A percentile compares a stretch with the other conserved stretches of the same genome.
phyloP scores from a whole-genome alignment of 768 basidiomycete species.

The Termitomyces heimii region DNA sequence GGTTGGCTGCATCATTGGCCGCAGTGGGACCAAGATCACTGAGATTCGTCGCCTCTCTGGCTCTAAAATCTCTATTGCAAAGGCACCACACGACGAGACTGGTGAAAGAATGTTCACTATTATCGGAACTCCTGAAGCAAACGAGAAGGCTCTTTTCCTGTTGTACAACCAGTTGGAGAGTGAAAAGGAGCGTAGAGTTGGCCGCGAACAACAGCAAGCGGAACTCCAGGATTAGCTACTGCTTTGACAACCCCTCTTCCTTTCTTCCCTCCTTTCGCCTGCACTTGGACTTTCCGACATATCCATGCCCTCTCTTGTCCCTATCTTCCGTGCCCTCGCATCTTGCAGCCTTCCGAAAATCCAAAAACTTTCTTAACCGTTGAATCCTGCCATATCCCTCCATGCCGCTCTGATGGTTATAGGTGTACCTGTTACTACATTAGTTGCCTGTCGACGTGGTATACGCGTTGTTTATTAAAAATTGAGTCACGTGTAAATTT shows the following conservation, averaged over 20 bases:
- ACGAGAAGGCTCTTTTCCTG: slow-evolving; percentile 96
- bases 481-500: slow-evolving; percentile 16
- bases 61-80: slow-evolving; percentile 97
- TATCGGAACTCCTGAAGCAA: slow-evolving; percentile 91
- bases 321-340: slow-evolving; percentile 11
- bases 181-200: slow-evolving; percentile 92
- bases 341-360: slow-evolving; percentile 12
- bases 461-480: slow-evolving; percentile 12
- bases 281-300: slow-evolving; percentile 9
- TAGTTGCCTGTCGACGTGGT: slow-evolving; percentile 13
- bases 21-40: slow-evolving; percentile 96
- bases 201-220: slow-evolving; percentile 75
- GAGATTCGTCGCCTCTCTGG: slow-evolving; percentile 98
- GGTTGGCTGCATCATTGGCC: slow-evolving; percentile 96
- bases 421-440: slow-evolving; percentile 13
- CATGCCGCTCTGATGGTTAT: slow-evolving; percentile 4
- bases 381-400: slow-evolving; percentile 9
- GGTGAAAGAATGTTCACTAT: slow-evolving; percentile 99
- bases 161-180: slow-evolving; percentile 96
- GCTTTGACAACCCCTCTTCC: neutral
- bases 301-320: slow-evolving; percentile 10
- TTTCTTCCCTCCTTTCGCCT: neutral
- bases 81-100: slow-evolving; percentile 98
- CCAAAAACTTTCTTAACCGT: slow-evolving; percentile 6
- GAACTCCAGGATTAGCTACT: slow-evolving; percentile 43